Base-by-base conservation (phyloP, 192 early-diverging fungal genomes). In the Backusella liffmaniae region DNA sequence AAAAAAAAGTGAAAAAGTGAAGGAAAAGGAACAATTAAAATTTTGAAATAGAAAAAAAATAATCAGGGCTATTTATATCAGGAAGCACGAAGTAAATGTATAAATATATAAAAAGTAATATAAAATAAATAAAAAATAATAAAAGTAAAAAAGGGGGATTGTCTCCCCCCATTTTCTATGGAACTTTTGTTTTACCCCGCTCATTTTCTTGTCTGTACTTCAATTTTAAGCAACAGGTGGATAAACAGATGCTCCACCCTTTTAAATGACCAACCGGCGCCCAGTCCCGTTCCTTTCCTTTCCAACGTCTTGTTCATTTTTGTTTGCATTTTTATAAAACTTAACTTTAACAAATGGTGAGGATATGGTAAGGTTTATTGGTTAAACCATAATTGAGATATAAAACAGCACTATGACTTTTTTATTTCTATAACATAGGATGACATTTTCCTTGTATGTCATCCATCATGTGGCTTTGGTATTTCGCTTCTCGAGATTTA, bases 221-320 rank as follows among this genome's bases (percentile, higher is more conserved):
- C 12, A 62, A 62, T 62, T 62, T 53, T 62, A 62, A 62, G 56
- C 56, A 62, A 62, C 56, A 30, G 56, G 56, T 62, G 56, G 56
- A 59, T 59, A 59, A 59, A 59, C 26, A 59, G 21, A 59, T 59
- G 56, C 56, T 62, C 56, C 56, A 62, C 56, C 7, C 10, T 13
- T 62, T 49, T 49, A 49, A 62, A 62, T 62, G 56, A 62, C 56
- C 56, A 9, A 62, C 56, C 56, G 56, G 56, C 56, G 23, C 56
- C 21, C 23, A 62, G 12, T 9, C 23, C 56, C 56, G 26, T 29
- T 29, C 56, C 26, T 62, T 12, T 29, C 26, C 56, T 62, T 62
- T 26, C 12, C 56, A 62, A 29, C 56, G 23, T 62, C 56, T 29
- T 62, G 26, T 30, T 62, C 56, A 62, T 29, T 62, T 62, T 62